Evolutionary conservation across 2,329 filamentous ascomycete species (phyloP).

Genomic region (Zasmidium angulare): DNA sequence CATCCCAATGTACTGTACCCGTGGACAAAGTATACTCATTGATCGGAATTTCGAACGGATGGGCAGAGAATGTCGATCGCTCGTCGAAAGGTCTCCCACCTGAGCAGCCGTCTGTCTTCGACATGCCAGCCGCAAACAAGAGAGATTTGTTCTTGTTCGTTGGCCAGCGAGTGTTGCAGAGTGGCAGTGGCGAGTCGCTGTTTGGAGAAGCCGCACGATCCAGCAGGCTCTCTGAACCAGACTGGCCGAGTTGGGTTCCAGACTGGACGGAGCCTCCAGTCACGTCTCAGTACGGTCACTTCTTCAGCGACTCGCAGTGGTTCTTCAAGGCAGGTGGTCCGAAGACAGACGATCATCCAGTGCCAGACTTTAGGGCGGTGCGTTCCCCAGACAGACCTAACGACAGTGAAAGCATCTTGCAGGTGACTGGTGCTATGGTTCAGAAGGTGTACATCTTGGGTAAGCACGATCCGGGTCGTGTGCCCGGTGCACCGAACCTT

Average conservation of each 20-base stretch:
- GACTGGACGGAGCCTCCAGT: not conserved
- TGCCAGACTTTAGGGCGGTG: not conserved
- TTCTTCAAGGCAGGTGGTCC: not conserved
- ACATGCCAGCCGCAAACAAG: not conserved
- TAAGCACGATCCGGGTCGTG: not conserved
- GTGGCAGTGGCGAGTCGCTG: not conserved
- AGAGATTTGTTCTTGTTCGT: not conserved
- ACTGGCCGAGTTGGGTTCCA: not conserved
- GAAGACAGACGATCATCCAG: not conserved
- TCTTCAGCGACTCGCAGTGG: not conserved
- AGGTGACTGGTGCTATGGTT: not conserved
- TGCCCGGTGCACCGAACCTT: not conserved
- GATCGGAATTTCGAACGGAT: not conserved
- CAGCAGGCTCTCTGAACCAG: not conserved
- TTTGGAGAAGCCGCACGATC: not conserved
- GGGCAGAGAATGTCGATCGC: not conserved
- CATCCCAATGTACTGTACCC: not conserved
- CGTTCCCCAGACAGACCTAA: not conserved
- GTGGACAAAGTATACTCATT: not conserved
- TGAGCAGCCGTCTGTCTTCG: not conserved
- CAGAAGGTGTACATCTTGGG: not conserved
- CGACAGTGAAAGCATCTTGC: not conserved
- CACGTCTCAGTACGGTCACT: not conserved
- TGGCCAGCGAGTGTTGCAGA: not conserved
- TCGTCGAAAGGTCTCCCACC: not conserved